Conservation (phyloP, 345 rosid genomes). For the Melastoma malabathricum region DNA sequence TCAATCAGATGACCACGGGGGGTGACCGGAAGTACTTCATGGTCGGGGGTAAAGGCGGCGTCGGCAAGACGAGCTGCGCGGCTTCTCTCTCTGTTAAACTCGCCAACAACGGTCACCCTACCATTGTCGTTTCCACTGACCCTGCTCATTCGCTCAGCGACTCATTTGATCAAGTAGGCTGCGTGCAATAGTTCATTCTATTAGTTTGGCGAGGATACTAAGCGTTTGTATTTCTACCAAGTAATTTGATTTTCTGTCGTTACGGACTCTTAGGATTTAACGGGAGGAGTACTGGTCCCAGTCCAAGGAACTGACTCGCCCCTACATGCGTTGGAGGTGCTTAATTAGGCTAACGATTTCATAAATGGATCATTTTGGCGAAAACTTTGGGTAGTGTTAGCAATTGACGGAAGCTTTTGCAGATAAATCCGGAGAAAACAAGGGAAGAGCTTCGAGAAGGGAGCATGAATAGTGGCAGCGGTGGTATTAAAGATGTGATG, state of each 20-base stretch:
- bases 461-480: conserved; percentile 21
- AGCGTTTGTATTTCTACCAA: background rate
- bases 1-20: conserved; percentile 38
- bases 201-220: no score
- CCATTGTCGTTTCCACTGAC: conserved; percentile 72
- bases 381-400: background rate
- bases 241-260: conserved; percentile 3
- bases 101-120: conserved; percentile 67
- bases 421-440: conserved; percentile 57
- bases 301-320: conserved; percentile 65
- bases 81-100: conserved; percentile 80
- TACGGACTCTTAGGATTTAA: conserved; percentile 34
- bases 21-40: conserved; percentile 45
- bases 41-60: conserved; percentile 80
- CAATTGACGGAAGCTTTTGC: conserved; percentile 10
- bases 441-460: conserved; percentile 40
- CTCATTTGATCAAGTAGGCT: conserved; percentile 54
- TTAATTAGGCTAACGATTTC: conserved; percentile 3
- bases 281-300: conserved; percentile 52
- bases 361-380: background rate
- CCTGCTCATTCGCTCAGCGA: conserved; percentile 84
- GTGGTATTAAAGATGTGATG: conserved; percentile 48
- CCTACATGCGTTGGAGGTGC: conserved; percentile 65
- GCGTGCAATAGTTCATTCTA: background rate
- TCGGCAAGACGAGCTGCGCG: conserved; percentile 83